Evolutionary conservation across 108 stramenopile species (phyloP), one percentile per base, ranked within the genome.

Genomic region (Chaetoceros tenuissimus): DNA sequence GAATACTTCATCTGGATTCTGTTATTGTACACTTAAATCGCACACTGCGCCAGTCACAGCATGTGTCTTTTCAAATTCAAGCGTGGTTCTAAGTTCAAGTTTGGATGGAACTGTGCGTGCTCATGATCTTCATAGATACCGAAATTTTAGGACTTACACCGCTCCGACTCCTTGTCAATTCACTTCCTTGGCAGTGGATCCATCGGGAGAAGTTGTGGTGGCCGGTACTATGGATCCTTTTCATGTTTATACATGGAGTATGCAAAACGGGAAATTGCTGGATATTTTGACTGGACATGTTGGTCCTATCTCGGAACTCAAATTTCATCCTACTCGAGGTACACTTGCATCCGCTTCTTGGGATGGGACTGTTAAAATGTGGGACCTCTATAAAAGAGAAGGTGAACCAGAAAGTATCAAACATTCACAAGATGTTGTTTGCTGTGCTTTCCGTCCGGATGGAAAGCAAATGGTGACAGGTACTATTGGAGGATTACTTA

Each of bases 101-200:
- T 66, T 97, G 54, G 99, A 98, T 65, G 97, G 97, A 46, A 98
- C 96, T 16, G 96, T 99, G 19, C 78, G 94, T 48, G 97, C 97
- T 0, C 94, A 96, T 60, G 99, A 99, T 65, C 63, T 99, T 22
- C 79, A 90, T 57, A 79, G 99, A 28, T 99, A 99, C 57, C 74
- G 93, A 8, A 97, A 96, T 55, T 98, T 99, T 79, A 89, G 93
- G 55, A 96, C 95, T 2, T 71, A 89, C 28, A 90, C 90, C 1
- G 79, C 92, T 3, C 91, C 93, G 45, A 79, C 78, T 13, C 94
- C 95, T 30, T 80, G 80, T 49, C 99, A 99, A 74, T 95, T 98
- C 56, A 64, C 92, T 3, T 85, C 82, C 49, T 66, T 99, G 58
- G 95, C 99, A 2, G 89, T 95, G 44, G 99, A 99, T 72, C 77